Base-by-base conservation (phyloP, 306 rosid genomes). In the Dalbergia oliveri region DNA sequence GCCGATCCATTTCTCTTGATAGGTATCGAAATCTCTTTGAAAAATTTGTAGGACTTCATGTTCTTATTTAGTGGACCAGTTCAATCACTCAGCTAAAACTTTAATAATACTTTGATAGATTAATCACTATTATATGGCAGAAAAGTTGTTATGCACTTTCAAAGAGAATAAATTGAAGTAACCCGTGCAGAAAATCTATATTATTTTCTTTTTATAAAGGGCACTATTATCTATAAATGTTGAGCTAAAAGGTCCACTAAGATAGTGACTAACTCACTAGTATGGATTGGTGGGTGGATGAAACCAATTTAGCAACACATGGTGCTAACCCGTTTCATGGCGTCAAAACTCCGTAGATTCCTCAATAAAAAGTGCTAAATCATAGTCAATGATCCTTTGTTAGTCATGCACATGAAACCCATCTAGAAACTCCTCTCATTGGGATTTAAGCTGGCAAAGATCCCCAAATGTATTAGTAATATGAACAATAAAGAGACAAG, bases 61-160 rank as follows among this genome's bases (percentile, higher is more conserved):
- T 89, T 88, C 93, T 83, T 66, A 61, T 71, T 82, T 81, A 81
- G 87, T 92, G 90, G 82, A 83, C 89, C 86, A 89, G 81, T 85
- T 85, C 95, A 85, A 80, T 86, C 92, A 89, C 90, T 85, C 43
- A 51, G 66, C 76, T 73, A 16, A 72, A 50, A 86, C 91, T 84
- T 92, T 81, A 87, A 80, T 62, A 70, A 85, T 73, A 66, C 85
- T 86, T 81, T 87, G 78, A 45, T 82, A 80, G 68, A 81, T 80
- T 61, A 54, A 78, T 69, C 71, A 75, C 82, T 56, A 63, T 84
- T 79, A 78, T 39, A 57, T 8, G 69, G 70, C 67, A 21, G 81
- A 74, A 81, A 82, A 77, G 84, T 70, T 73, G 69, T 86, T 72
- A 75, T 88, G 86, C 78, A 69, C 54, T 76, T 76, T 82, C 77